phyloP scores from a whole-genome alignment of 371 early-diverging fungal genomes.

The Haplosporangium sp. region DNA sequence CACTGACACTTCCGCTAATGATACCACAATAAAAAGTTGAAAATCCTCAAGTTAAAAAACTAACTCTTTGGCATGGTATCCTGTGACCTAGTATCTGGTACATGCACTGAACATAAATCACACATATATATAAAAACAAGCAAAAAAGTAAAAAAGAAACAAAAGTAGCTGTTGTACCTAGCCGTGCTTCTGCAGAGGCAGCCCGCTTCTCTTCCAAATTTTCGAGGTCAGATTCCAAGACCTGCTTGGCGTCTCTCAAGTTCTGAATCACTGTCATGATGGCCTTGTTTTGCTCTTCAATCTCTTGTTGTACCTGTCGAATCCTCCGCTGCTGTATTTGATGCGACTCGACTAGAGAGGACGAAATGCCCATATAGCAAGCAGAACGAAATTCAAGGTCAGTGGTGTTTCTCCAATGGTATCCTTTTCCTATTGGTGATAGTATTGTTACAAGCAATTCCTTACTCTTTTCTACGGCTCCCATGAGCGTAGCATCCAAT shows the following conservation, averaged over 20 bases:
- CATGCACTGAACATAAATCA: too few species aligned
- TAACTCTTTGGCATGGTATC: not conserved
- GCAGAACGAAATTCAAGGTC: not conserved
- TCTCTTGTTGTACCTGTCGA: conserved; percentile 37
- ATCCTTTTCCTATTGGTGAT: not conserved
- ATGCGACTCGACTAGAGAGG: conserved; percentile 33
- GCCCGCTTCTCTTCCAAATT: conserved; percentile 34
- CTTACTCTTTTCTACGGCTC: conserved; percentile 49
- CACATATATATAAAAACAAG: not conserved
- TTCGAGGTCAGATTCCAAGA: conserved; percentile 30
- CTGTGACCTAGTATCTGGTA: not conserved
- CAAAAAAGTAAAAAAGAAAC: not conserved
- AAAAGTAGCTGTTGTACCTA: conserved; percentile 9
- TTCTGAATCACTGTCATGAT: conserved; percentile 42
- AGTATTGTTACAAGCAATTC: too few species aligned
- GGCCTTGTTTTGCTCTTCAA: conserved; percentile 39
- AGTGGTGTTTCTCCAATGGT: not conserved
- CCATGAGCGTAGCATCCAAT: conserved; percentile 44
- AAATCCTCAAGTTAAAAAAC: not conserved
- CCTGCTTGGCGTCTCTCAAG: conserved; percentile 29
- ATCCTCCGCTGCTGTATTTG: conserved; percentile 40
- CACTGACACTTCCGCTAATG: conserved; percentile 45
- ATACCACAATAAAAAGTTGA: not conserved
- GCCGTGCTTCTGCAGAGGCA: conserved; percentile 26
- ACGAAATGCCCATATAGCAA: not conserved